Evolutionary conservation across 2,329 filamentous ascomycete genomes (phyloP).

Genomic region (Chaetomiaceae sp.): DNA sequence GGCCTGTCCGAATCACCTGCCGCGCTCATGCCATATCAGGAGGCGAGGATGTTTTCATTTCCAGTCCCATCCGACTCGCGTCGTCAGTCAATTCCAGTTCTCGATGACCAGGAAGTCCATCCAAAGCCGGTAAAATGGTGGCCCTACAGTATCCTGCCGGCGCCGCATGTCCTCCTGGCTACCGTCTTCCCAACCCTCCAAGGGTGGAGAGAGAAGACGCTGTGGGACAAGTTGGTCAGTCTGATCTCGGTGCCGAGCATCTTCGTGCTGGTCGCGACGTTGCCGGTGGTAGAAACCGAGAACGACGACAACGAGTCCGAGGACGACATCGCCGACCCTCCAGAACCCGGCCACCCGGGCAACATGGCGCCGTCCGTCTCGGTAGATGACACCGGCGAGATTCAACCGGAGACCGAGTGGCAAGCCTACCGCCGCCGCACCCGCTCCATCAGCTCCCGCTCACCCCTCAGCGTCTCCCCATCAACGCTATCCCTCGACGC

Average conservation of each 20-base stretch:
- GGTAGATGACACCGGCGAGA: slow-evolving; percentile 31
- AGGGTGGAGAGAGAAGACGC: slow-evolving; percentile 73
- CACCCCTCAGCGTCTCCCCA: slow-evolving; percentile 31
- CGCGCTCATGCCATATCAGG: slow-evolving; percentile 38
- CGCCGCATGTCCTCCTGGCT: slow-evolving; percentile 64
- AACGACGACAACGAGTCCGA: slow-evolving; percentile 50
- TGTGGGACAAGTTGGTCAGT: slow-evolving; percentile 80
- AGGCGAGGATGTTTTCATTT: slow-evolving; percentile 53
- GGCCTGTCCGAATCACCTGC: slow-evolving; percentile 57
- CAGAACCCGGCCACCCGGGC: slow-evolving; percentile 25
- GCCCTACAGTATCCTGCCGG: slow-evolving; percentile 70
- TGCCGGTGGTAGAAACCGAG: slow-evolving; percentile 81
- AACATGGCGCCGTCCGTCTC: slow-evolving; percentile 35
- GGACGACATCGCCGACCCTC: slow-evolving; percentile 33
- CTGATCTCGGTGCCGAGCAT: slow-evolving; percentile 84
- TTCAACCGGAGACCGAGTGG: slow-evolving; percentile 52
- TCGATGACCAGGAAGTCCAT: slow-evolving; percentile 37
- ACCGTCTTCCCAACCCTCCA: slow-evolving; percentile 85
- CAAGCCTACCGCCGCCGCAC: slow-evolving; percentile 52
- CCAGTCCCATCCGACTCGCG: slow-evolving; percentile 46
- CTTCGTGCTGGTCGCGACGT: slow-evolving; percentile 80
- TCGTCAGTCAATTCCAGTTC: slow-evolving; percentile 39
- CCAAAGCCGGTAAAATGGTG: slow-evolving; percentile 65
- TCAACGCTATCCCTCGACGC: slow-evolving; percentile 28
- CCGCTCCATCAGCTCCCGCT: slow-evolving; percentile 29